Conservation (phyloP, 2,329 filamentous ascomycete species). For the Metarhizium brunneum region DNA sequence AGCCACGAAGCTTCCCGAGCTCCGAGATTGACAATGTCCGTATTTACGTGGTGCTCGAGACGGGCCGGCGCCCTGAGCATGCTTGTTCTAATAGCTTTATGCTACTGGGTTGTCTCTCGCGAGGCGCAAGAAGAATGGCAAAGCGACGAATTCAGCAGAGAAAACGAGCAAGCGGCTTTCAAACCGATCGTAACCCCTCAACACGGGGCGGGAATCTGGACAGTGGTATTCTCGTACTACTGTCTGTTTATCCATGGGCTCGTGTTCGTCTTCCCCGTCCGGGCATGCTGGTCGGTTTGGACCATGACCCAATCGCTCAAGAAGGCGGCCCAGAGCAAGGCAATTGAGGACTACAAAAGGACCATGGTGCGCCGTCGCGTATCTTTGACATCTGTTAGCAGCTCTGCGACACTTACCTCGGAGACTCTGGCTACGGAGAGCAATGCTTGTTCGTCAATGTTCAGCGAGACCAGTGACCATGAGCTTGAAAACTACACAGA, state of each 20-base stretch:
- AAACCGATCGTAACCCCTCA: slow-evolving; percentile 18
- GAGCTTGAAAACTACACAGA: slow-evolving; percentile 39
- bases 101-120: slow-evolving; percentile 45
- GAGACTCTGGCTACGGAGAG: slow-evolving; percentile 38
- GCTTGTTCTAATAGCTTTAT: slow-evolving; percentile 36
- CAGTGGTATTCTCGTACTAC: slow-evolving; percentile 52
- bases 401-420: slow-evolving; percentile 42
- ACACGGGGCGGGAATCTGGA: slow-evolving; percentile 39
- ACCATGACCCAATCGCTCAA: slow-evolving; percentile 43
- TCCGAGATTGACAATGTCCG: slow-evolving; percentile 30
- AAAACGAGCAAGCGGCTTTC: slow-evolving; percentile 19
- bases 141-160: slow-evolving; percentile 32
- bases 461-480: slow-evolving; percentile 42
- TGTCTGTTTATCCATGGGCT: slow-evolving; percentile 55
- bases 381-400: slow-evolving; percentile 46
- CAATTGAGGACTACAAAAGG: slow-evolving; percentile 36
- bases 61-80: slow-evolving; percentile 47
- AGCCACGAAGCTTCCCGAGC: neutral
- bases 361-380: slow-evolving; percentile 37
- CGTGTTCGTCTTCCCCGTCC: slow-evolving; percentile 53
- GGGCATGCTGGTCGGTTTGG: slow-evolving; percentile 53
- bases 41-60: slow-evolving; percentile 45
- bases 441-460: slow-evolving; percentile 35
- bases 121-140: slow-evolving; percentile 34
- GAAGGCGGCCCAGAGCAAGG: slow-evolving; percentile 33